Evolutionary conservation across 176 grass and related monocot species (phyloP).

Genomic region (Tuctoria greenei): DNA sequence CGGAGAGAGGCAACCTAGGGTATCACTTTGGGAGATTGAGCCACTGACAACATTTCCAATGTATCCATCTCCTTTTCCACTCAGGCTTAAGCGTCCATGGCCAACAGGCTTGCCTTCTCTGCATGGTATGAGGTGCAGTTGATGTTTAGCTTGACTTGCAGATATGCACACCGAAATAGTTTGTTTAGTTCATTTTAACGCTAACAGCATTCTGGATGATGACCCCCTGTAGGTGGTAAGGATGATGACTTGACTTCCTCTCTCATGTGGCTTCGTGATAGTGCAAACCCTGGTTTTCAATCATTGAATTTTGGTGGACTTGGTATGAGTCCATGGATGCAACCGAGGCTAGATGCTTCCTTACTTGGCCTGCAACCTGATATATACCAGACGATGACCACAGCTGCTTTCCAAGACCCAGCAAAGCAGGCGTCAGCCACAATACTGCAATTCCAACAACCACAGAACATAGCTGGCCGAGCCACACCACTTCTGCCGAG

Average conservation of each 20-base stretch:
- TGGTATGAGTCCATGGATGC: constrained; percentile 75
- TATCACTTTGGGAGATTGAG: constrained; percentile 98
- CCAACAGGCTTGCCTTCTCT: constrained; percentile 86
- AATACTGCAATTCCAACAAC: constrained; percentile 88
- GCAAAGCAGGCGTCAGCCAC: constrained; percentile 60
- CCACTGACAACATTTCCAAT: constrained; percentile 98
- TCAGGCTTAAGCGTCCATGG: constrained; percentile 98
- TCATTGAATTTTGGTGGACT: constrained; percentile 78
- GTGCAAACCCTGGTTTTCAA: constrained; percentile 76
- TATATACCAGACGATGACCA: constrained; percentile 64
- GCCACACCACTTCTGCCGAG: constrained; percentile 43
- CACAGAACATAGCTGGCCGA: constrained; percentile 56
- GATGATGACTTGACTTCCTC: constrained; percentile 85
- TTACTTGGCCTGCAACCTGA: constrained; percentile 71
- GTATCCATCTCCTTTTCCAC: constrained; percentile 90
- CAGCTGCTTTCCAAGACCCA: constrained; percentile 54
- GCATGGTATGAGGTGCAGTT: constrained; percentile 46
- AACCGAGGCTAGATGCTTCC: constrained; percentile 63
- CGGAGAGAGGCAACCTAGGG: constrained; percentile 95
- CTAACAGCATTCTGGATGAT: constrained; percentile 23
- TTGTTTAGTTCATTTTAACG: not conserved
- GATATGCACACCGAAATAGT: not conserved
- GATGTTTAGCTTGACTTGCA: constrained; percentile 27
- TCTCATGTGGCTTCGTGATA: constrained; percentile 90
- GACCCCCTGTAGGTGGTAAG: constrained; percentile 69